Evolutionary conservation across 2,329 filamentous ascomycete species (phyloP).

Genomic region (Neonectria sp.): DNA sequence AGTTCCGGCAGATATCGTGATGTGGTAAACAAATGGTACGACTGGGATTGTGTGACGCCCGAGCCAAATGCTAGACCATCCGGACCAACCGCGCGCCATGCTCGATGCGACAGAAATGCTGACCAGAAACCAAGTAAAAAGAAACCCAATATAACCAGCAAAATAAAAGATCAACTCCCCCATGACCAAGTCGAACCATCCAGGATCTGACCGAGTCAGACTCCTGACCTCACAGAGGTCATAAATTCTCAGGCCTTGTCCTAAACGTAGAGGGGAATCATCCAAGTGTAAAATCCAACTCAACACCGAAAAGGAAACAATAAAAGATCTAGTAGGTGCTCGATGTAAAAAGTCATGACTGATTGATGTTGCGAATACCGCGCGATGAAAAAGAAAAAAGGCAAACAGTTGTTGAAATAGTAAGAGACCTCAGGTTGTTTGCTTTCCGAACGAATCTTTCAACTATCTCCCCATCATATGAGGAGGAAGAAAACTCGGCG

Average conservation of each 20-base stretch:
- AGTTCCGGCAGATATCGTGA: slow-evolving; percentile 15
- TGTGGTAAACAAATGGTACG: slow-evolving; percentile 22
- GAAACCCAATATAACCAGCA: slow-evolving; percentile 14
- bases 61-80: slow-evolving; percentile 27
- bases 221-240: slow-evolving; percentile 12
- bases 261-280: slow-evolving; percentile 38
- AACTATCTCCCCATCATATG: slow-evolving; percentile 54
- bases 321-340: slow-evolving; percentile 18
- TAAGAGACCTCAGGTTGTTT: background rate
- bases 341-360: background rate
- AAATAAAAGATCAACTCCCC: slow-evolving; percentile 10
- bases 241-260: slow-evolving; percentile 15
- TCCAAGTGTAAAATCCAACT: slow-evolving; percentile 22
- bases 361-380: background rate
- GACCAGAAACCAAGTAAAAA: slow-evolving; percentile 10
- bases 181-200: slow-evolving; percentile 29
- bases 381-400: background rate
- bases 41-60: slow-evolving; percentile 22
- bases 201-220: slow-evolving; percentile 18
- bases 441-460: background rate
- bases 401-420: background rate
- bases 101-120: slow-evolving; percentile 29
- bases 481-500: slow-evolving; percentile 48
- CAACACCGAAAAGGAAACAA: slow-evolving; percentile 23
- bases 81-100: slow-evolving; percentile 26